phyloP scores from a whole-genome alignment of 2,329 filamentous ascomycete genomes.

The Trichothecium sympodiale region DNA sequence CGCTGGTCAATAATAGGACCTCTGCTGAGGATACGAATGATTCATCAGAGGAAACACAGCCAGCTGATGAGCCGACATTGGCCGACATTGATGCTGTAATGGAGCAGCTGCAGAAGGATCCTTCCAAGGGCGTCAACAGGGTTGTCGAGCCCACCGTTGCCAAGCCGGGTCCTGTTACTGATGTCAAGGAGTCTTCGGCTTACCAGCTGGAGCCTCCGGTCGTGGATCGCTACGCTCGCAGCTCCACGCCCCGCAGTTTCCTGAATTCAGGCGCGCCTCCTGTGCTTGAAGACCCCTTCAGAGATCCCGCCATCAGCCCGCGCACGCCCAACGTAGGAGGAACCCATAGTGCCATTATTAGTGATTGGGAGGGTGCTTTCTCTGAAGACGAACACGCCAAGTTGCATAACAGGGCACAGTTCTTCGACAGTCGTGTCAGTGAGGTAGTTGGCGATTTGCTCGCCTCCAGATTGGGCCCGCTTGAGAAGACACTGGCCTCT shows the following conservation, averaged over 20 bases:
- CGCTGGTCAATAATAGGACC: not conserved
- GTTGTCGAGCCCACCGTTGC: constrained; percentile 33
- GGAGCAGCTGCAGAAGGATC: constrained; percentile 66
- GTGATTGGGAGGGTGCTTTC: constrained; percentile 87
- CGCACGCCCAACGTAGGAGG: constrained; percentile 31
- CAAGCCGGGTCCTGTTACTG: constrained; percentile 11
- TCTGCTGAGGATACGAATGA: not conserved
- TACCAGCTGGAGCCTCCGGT: constrained; percentile 38
- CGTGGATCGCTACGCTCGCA: constrained; percentile 47
- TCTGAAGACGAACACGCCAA: constrained; percentile 76
- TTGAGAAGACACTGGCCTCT: constrained; percentile 66
- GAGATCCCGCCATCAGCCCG: constrained; percentile 37
- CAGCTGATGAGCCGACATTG: constrained; percentile 39
- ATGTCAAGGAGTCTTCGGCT: constrained; percentile 33
- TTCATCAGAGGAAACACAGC: not conserved
- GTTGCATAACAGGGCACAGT: constrained; percentile 67
- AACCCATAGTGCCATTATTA: constrained; percentile 52
- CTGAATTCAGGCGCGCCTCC: constrained; percentile 32
- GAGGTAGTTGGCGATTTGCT: constrained; percentile 71
- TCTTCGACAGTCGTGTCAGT: constrained; percentile 88
- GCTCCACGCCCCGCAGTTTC: constrained; percentile 43
- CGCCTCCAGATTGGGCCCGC: constrained; percentile 63
- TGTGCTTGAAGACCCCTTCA: constrained; percentile 52
- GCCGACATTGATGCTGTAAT: constrained; percentile 91
- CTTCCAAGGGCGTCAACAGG: constrained; percentile 64